Conservation (phyloP, 306 rosid species). For the Cercis canadensis region DNA sequence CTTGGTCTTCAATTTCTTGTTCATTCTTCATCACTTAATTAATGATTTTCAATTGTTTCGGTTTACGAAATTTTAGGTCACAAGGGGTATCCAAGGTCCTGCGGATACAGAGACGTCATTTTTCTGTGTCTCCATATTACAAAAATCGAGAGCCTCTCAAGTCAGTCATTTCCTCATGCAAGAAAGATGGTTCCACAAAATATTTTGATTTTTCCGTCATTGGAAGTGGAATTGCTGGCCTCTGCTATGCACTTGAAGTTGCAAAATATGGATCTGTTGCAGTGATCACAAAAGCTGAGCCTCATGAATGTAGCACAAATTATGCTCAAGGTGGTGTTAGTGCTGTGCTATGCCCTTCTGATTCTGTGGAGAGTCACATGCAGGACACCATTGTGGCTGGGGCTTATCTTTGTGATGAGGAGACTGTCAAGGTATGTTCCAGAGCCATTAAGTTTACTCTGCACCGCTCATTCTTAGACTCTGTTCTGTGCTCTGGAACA, state of each 20-base stretch:
- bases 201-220: slow-evolving; percentile 80
- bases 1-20: background rate
- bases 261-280: slow-evolving; percentile 92
- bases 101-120: slow-evolving; percentile 46
- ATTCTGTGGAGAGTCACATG: slow-evolving; percentile 95
- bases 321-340: slow-evolving; percentile 99
- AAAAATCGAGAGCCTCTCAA: slow-evolving; percentile 49
- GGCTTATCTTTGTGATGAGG: slow-evolving; percentile 93
- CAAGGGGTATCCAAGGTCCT: slow-evolving; percentile 56
- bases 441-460: slow-evolving; percentile 10
- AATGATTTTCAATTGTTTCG: slow-evolving; percentile 10
- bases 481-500: slow-evolving; percentile 13
- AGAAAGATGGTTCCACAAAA: slow-evolving; percentile 62
- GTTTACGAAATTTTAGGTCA: slow-evolving; percentile 58
- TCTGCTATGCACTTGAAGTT: slow-evolving; percentile 92
- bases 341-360: slow-evolving; percentile 87
- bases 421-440: slow-evolving; percentile 82
- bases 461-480: slow-evolving; percentile 19
- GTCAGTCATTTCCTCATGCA: slow-evolving; percentile 55
- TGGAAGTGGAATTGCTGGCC: slow-evolving; percentile 98
- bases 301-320: slow-evolving; percentile 97
- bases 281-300: slow-evolving; percentile 92
- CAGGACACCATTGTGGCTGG: slow-evolving; percentile 95
- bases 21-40: slow-evolving; percentile 7
- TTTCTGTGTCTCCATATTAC: slow-evolving; percentile 41